These are phyloP conservation scores for Penicillium goetzii DNA, from an alignment of 495 filamentous ascomycete genomes.

Conservation along the genomic window DNA sequence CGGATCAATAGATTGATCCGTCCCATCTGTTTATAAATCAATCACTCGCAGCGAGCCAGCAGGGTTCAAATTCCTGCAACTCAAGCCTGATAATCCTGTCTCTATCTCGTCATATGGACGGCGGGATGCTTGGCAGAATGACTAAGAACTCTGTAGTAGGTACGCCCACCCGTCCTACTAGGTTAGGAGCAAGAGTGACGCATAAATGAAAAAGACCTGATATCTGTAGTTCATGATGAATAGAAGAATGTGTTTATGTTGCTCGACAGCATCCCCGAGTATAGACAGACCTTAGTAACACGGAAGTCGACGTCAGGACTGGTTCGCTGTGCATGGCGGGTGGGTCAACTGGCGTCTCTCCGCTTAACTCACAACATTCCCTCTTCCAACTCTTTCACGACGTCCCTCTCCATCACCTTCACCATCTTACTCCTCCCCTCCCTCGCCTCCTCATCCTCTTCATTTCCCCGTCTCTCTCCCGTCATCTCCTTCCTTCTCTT, in stretches of 20 bases:
- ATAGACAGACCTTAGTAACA: too few species aligned
- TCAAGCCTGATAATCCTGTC: background rate
- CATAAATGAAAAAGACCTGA: background rate
- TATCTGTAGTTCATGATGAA: background rate
- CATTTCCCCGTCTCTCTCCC: constrained; percentile 30
- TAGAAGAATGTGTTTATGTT: background rate
- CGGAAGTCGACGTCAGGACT: background rate
- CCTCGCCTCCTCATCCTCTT: constrained; percentile 25
- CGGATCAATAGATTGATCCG: constrained; percentile 41
- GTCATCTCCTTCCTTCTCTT: constrained; percentile 25
- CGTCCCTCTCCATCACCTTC: constrained; percentile 28
- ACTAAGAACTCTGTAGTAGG: constrained; percentile 7
- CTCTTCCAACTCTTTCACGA: constrained; percentile 36
- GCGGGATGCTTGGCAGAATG: constrained; percentile 7
- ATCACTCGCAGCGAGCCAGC: background rate
- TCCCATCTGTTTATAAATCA: background rate
- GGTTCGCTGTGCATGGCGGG: background rate
- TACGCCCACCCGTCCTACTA: too few species aligned
- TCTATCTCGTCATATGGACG: background rate
- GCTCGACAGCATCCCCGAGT: background rate
- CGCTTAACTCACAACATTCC: constrained; percentile 31
- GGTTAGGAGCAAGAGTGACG: background rate
- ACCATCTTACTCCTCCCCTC: constrained; percentile 19
- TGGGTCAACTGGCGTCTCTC: constrained; percentile 27
- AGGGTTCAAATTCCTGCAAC: background rate